Evolutionary conservation across 192 early-diverging fungal genomes (phyloP), one percentile per base, ranked within the genome.

Genomic region (Coemansia sp.): DNA sequence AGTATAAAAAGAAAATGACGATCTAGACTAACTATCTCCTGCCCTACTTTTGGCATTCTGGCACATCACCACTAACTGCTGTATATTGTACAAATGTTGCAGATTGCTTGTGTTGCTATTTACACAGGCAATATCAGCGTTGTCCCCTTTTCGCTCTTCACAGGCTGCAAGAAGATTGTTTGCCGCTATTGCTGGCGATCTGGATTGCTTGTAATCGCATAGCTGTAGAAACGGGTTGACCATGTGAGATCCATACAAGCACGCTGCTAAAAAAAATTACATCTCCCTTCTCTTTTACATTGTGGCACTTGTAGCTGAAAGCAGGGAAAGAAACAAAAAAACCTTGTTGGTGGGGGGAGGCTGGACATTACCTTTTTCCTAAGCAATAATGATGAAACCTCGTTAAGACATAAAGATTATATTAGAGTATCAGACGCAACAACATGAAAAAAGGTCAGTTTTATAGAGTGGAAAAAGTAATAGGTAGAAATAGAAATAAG

Each of bases 341-440:
- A 32, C 2, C 32, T 32, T 32, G 32, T 32, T 32, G 32, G n/a
- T n/a, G 32, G 32, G 32, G 2, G 32, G 4, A 12, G 7, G 19
- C n/a, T 12, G n/a, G 19, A 50, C 48, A 8, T 18, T 50, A 50
- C 48, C 48, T 50, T 50, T 50, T 18, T 50, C 15, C 5, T 16
- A 50, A 15, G n/a, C 48, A 50, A 50, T 50, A 50, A 15, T 50
- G n/a, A 18, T 18, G 16, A 4, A 18, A 5, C 16, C 48, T 32
- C 32, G 32, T 32, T 0, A 50, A 16, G 19, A 18, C 8, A 8
- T 18, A 50, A 50, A 50, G 16, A 50, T 50, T 18, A 50, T 50
- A 50, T 50, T 12, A 18, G 4, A 50, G 18, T 21, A 52, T 15
- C 6, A 47, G 44, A 47, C 45, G 65, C 58, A 68, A 63, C 54